Conservation (phyloP, 768 basidiomycete species). For the Trametes cingulata region DNA sequence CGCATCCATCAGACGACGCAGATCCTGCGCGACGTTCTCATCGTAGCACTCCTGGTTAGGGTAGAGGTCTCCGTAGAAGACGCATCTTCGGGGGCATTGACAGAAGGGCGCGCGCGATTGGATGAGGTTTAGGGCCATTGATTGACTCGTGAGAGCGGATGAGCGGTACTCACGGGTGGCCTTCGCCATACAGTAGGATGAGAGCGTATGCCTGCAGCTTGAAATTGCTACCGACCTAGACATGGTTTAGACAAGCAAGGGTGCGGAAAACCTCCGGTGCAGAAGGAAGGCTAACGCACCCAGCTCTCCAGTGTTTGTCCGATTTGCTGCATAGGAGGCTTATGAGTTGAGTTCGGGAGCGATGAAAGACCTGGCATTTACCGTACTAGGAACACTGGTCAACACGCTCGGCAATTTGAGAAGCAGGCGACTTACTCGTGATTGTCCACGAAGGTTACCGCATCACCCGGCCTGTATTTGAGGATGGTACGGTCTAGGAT, state of each 20-base stretch:
- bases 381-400: constrained; percentile 50
- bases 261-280: background rate
- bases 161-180: constrained; percentile 64
- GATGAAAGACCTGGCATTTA: constrained; percentile 34
- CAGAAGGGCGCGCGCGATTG: background rate
- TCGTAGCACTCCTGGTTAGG: constrained; percentile 70
- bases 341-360: background rate
- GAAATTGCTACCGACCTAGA: constrained; percentile 67
- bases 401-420: constrained; percentile 1
- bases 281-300: constrained; percentile 44
- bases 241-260: background rate
- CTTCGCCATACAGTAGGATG: constrained; percentile 67
- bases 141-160: background rate
- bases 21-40: constrained; percentile 47
- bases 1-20: constrained; percentile 56
- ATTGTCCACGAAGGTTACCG: constrained; percentile 90
- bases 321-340: constrained; percentile 43
- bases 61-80: constrained; percentile 87
- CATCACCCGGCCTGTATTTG: constrained; percentile 68
- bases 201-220: constrained; percentile 83
- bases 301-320: constrained; percentile 84
- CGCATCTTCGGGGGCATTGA: constrained; percentile 54
- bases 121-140: background rate
- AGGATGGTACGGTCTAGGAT: constrained; percentile 74
- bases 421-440: constrained; percentile 64